phyloP scores from a whole-genome alignment of 2,329 filamentous ascomycete genomes.

The Rosellinia necatrix region DNA sequence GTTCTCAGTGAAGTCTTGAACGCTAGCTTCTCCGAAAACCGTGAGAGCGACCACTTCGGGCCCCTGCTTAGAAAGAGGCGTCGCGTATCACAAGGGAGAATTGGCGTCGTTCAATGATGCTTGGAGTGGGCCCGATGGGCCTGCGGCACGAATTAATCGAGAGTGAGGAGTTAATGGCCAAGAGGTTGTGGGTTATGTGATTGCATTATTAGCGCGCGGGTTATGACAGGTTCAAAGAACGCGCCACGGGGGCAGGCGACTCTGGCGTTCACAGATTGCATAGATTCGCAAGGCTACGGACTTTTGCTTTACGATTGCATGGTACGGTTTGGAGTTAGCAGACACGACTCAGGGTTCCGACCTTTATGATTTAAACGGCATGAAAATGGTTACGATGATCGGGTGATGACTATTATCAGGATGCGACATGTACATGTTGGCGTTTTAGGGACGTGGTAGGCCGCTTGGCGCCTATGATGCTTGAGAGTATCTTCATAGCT shows the following conservation, averaged over 20 bases:
- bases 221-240: neutral
- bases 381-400: neutral
- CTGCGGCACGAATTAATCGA: neutral
- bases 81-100: conserved; percentile 37
- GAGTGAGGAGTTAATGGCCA: neutral
- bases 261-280: neutral
- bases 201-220: conserved; percentile 7
- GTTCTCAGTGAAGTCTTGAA: conserved; percentile 39
- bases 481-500: too few relatives aligned
- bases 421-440: neutral
- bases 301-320: neutral
- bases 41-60: conserved; percentile 28
- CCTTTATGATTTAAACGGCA: conserved; percentile 5
- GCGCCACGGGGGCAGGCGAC: neutral
- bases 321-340: neutral
- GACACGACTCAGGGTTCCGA: neutral
- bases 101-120: neutral
- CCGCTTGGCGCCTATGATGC: too few relatives aligned
- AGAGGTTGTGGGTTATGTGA: neutral
- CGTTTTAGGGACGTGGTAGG: neutral
- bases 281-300: neutral
- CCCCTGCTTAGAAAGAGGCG: conserved; percentile 34
- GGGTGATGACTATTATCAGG: neutral
- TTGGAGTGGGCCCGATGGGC: neutral
- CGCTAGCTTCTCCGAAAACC: conserved; percentile 40